A percentile compares a stretch with the other conserved stretches of the same genome.
Conservation (phyloP, 768 basidiomycete genomes). For the Suillus fuscotomentosus region DNA sequence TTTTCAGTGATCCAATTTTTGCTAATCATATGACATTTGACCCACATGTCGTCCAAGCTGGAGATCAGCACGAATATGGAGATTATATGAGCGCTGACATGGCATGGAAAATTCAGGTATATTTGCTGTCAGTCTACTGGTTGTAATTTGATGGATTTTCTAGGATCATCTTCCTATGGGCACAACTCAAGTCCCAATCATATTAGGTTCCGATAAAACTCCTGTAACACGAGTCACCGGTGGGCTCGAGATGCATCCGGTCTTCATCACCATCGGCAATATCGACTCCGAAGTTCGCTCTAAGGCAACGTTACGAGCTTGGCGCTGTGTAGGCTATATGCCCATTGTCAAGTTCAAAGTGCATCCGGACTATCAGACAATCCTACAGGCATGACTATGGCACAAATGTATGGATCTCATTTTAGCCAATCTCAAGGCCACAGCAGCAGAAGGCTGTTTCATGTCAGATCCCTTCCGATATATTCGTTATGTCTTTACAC, state of each 20-base stretch:
- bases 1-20: slow-evolving; percentile 24
- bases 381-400: slow-evolving; percentile 24
- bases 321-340: slow-evolving; percentile 21
- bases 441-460: slow-evolving; percentile 23
- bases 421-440: slow-evolving; percentile 25
- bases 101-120: slow-evolving; percentile 24
- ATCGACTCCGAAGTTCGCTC: slow-evolving; percentile 23
- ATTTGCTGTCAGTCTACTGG: slow-evolving; percentile 22
- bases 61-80: slow-evolving; percentile 12
- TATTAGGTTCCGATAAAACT: slow-evolving; percentile 33
- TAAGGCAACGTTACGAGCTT: neutral
- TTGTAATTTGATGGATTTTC: slow-evolving; percentile 20
- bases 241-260: slow-evolving; percentile 28
- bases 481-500: neutral
- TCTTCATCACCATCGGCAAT: slow-evolving; percentile 14
- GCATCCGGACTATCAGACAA: slow-evolving; percentile 16
- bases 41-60: slow-evolving; percentile 13
- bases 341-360: slow-evolving; percentile 27
- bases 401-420: slow-evolving; percentile 33
- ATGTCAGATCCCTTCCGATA: slow-evolving; percentile 23
- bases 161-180: slow-evolving; percentile 21
- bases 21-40: slow-evolving; percentile 17
- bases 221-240: slow-evolving; percentile 29
- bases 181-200: slow-evolving; percentile 26
- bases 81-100: slow-evolving; percentile 23